Percentiles rank a stretch among this genome's conserved stretches.
These are phyloP conservation scores for Punctularia strigosozonata DNA, from an alignment of 768 basidiomycete species.

Conservation along the genomic window DNA sequence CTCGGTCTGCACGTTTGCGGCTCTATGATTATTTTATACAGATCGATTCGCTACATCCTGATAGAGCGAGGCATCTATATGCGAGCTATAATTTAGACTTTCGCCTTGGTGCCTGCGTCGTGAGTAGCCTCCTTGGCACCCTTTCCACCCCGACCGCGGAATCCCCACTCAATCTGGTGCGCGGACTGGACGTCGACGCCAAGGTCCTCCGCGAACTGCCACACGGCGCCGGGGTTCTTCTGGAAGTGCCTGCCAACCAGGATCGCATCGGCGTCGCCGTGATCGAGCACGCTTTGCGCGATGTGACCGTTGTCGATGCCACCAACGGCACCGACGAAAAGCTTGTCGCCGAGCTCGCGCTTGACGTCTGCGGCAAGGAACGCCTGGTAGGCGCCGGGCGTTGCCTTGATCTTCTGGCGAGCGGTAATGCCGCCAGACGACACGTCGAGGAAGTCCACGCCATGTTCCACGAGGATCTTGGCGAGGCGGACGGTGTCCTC, in stretches of 20 bases:
- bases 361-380: conserved; percentile 47
- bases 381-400: conserved; percentile 40
- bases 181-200: neutral
- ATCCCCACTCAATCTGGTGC: conserved; percentile 3
- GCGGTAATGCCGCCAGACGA: conserved; percentile 50
- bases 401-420: conserved; percentile 17
- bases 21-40: too few relatives aligned
- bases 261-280: conserved; percentile 44
- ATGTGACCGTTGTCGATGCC: conserved; percentile 42
- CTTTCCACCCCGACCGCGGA: too few relatives aligned
- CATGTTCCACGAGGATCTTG: conserved; percentile 43
- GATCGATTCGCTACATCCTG: too few relatives aligned
- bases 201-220: conserved; percentile 2
- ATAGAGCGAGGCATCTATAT: too few relatives aligned
- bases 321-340: conserved; percentile 42
- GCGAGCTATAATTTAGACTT: too few relatives aligned
- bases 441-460: conserved; percentile 69
- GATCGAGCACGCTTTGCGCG: conserved; percentile 45
- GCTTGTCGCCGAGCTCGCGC: conserved; percentile 27
- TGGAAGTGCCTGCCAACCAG: conserved; percentile 12
- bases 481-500: conserved; percentile 59
- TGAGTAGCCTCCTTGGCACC: too few relatives aligned
- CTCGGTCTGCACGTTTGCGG: too few relatives aligned
- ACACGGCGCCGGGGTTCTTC: conserved; percentile 1
- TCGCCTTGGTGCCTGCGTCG: too few relatives aligned